Base-by-base conservation (phyloP, 2,329 filamentous ascomycete genomes). In the Acephala macrosclerotiorum region DNA sequence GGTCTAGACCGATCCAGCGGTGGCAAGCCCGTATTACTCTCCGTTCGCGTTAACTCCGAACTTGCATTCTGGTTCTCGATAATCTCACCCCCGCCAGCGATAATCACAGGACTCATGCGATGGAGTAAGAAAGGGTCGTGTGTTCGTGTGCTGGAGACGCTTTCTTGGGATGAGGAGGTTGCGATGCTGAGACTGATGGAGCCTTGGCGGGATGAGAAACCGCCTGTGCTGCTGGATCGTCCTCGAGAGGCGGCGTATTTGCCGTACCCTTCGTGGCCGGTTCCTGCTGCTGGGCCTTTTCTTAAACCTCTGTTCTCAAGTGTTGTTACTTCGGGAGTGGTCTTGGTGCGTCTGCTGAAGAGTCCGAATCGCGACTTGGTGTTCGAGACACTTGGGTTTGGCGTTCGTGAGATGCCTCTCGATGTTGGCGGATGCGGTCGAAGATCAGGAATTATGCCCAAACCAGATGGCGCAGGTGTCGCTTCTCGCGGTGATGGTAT, bases 281-380 rank as follows among this genome's bases (percentile, higher is more conserved):
- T 98, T n/a, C 95, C 95, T 47, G 95, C 95, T 18, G 86, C 88
- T 25, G 95, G 95, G 0, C 95, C 94, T 77, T 93, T 95, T 33
- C 91, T 86, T 26, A 81, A 67, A 8, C 81, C 75, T 68, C 85
- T 88, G 9, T 89, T 88, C n/a, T 89, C 85, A 0, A 76, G 66
- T 22, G 77, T 77, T 12, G 79, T 66, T n/a, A 78, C 75, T 49
- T 87, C 83, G 3, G 85, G 76, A 0, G 86, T 82, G 0, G 86
- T 83, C 77, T 93, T 96, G 16, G 88, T 88, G 63, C 88, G 89
- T 70, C 91, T 87, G 9, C 89, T 83, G 73, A 97, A 97, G 61
- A 97, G 84, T 0, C 91, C 90, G 76, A 97, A 96, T 1, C 91
- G 87, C 8, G 86, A 84, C 71, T 81, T 83, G 42, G 88, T 87